These are phyloP conservation scores for Stephania japonica DNA, from an alignment of 164 flowering plant species.

Conservation along the genomic window DNA sequence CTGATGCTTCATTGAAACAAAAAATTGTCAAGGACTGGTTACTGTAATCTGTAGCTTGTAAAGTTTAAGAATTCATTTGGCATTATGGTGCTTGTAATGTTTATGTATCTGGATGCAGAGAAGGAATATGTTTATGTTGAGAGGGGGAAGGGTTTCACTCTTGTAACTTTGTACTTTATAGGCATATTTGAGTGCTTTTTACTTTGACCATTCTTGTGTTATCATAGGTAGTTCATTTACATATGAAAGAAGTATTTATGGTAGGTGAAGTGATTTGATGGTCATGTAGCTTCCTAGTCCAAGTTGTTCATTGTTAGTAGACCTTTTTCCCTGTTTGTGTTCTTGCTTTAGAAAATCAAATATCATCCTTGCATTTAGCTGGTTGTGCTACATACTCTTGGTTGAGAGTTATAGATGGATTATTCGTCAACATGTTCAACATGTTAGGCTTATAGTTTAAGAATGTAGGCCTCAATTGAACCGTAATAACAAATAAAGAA, in stretches of 20 bases:
- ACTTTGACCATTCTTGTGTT: background rate
- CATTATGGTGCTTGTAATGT: too few species aligned
- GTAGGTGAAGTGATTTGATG: background rate
- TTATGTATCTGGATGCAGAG: too few species aligned
- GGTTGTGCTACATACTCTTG: background rate
- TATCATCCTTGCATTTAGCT: background rate
- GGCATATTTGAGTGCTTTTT: background rate
- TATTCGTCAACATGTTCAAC: background rate
- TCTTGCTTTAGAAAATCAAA: background rate
- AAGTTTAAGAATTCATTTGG: too few species aligned
- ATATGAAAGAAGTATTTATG: background rate
- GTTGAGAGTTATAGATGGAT: background rate
- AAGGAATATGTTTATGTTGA: too few species aligned
- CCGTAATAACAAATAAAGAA: background rate
- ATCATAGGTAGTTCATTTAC: background rate
- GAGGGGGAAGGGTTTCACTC: too few species aligned
- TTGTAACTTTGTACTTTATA: background rate
- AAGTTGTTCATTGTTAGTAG: background rate
- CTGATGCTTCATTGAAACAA: background rate
- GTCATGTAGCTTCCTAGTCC: background rate
- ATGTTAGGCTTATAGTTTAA: background rate
- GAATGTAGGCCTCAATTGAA: background rate
- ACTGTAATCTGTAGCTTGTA: background rate
- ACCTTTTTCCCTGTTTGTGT: background rate
- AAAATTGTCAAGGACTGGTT: background rate